Evolutionary conservation across 768 basidiomycete genomes (phyloP).

Genomic region (Lentinula lateritia): DNA sequence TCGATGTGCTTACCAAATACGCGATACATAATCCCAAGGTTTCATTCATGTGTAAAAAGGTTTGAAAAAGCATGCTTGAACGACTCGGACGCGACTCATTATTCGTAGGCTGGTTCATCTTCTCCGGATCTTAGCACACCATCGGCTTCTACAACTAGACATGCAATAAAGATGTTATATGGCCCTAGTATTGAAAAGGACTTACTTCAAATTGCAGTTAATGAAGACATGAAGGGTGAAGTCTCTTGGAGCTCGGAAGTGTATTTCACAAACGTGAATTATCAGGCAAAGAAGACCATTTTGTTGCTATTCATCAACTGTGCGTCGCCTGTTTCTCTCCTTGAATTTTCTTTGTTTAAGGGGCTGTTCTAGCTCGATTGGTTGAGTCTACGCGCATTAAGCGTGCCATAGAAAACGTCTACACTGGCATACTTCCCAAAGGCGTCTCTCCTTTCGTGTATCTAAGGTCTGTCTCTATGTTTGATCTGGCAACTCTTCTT

Average conservation of each 20-base stretch:
- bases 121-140: conserved; percentile 82
- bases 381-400: conserved; percentile 88
- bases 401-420: conserved; percentile 81
- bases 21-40: conserved; percentile 89
- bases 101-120: conserved; percentile 56
- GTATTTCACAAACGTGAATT: conserved; percentile 82
- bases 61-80: conserved; percentile 16
- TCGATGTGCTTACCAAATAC: conserved; percentile 90
- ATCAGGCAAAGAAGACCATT: conserved; percentile 79
- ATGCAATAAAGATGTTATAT: conserved; percentile 78
- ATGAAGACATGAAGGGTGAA: conserved; percentile 19
- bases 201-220: conserved; percentile 42
- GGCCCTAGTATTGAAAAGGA: conserved; percentile 78
- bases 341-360: background rate
- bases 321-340: conserved; percentile 46
- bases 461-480: conserved; percentile 52
- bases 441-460: conserved; percentile 91
- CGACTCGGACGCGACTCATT: background rate
- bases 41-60: conserved; percentile 91
- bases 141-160: conserved; percentile 51
- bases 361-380: conserved; percentile 63
- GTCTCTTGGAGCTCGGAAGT: conserved; percentile 68
- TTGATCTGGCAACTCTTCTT: background rate
- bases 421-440: conserved; percentile 82
- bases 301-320: conserved; percentile 95